Conservation (phyloP, 2,329 filamentous ascomycete species). For the Davidsoniella virescens region DNA sequence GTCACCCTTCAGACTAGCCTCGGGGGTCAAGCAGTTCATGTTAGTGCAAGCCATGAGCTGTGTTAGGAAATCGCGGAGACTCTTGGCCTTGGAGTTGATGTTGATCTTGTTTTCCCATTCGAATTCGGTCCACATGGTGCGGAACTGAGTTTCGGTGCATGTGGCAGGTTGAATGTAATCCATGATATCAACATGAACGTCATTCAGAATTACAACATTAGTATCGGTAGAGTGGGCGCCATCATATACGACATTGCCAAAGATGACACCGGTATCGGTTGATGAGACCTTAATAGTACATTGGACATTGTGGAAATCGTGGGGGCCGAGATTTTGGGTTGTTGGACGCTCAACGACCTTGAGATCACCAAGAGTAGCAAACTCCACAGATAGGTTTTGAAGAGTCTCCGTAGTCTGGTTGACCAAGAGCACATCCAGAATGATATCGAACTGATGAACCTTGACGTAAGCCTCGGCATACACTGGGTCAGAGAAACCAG, state of each 20-base stretch:
- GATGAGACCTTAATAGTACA: conserved; percentile 97
- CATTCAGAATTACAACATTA: conserved; percentile 94
- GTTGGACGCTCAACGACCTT: conserved; percentile 96
- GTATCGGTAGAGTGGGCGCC: conserved; percentile 82
- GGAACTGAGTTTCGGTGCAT: conserved; percentile 95
- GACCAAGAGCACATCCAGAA: conserved; percentile 87
- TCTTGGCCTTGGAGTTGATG: conserved; percentile 94
- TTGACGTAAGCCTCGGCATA: conserved; percentile 99
- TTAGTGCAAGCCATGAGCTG: conserved; percentile 96
- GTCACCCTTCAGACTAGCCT: conserved; percentile 90
- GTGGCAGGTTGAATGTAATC: conserved; percentile 97
- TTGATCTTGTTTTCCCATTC: conserved; percentile 99
- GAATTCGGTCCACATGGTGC: conserved; percentile 99
- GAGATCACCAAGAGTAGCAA: conserved; percentile 91
- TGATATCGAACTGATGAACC: conserved; percentile 96
- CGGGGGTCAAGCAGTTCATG: conserved; percentile 94
- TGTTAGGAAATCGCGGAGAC: conserved; percentile 76
- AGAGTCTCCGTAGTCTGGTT: conserved; percentile 95
- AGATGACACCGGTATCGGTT: conserved; percentile 95
- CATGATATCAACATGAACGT: conserved; percentile 98
- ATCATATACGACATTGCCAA: conserved; percentile 96
- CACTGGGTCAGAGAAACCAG: conserved; percentile 93
- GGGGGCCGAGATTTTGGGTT: conserved; percentile 85
- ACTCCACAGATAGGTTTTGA: conserved; percentile 93
- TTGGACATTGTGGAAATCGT: conserved; percentile 97